Percentiles rank a stretch among this genome's conserved stretches.
phyloP scores from a whole-genome alignment of 2,329 filamentous ascomycete species.

The Aspergillus udagawae region DNA sequence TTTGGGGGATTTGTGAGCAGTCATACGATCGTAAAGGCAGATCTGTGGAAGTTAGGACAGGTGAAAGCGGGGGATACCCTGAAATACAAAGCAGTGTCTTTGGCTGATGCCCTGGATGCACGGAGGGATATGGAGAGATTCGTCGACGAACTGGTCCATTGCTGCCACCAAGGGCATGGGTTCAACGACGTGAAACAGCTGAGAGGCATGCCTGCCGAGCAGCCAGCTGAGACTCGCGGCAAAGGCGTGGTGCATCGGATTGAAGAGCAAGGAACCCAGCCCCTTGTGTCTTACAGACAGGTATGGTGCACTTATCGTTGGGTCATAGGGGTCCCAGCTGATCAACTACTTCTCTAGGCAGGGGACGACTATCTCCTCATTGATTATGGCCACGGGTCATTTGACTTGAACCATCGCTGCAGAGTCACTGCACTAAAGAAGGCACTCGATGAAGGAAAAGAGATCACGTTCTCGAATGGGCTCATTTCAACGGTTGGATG shows the following conservation, averaged over 20 bases:
- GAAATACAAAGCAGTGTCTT: slow-evolving; percentile 47
- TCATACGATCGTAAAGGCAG: slow-evolving; percentile 54
- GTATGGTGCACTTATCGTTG: slow-evolving; percentile 14
- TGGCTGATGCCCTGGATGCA: slow-evolving; percentile 49
- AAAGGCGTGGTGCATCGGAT: slow-evolving; percentile 34
- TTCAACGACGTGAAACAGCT: slow-evolving; percentile 33
- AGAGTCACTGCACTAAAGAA: slow-evolving; percentile 53
- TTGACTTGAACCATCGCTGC: slow-evolving; percentile 56
- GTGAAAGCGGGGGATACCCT: slow-evolving; percentile 56
- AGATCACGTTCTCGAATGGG: slow-evolving; percentile 37
- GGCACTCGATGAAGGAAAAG: slow-evolving; percentile 35
- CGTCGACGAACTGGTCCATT: slow-evolving; percentile 41
- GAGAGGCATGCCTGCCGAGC: slow-evolving; percentile 17
- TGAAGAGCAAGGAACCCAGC: slow-evolving; percentile 31
- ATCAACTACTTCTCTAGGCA: slow-evolving; percentile 32
- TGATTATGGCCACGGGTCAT: slow-evolving; percentile 55
- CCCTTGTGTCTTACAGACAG: slow-evolving; percentile 40
- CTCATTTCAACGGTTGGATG: slow-evolving; percentile 52
- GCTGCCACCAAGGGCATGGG: slow-evolving; percentile 28
- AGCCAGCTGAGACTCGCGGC: slow-evolving; percentile 19
- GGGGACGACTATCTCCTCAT: slow-evolving; percentile 53
- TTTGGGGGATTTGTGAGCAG: slow-evolving; percentile 58
- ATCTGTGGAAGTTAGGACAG: slow-evolving; percentile 61
- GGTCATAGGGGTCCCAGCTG: not conserved
- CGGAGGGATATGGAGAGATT: slow-evolving; percentile 44